These are phyloP conservation scores for Corchorus olitorius DNA, from an alignment of 345 rosid genomes.

Conservation along the genomic window DNA sequence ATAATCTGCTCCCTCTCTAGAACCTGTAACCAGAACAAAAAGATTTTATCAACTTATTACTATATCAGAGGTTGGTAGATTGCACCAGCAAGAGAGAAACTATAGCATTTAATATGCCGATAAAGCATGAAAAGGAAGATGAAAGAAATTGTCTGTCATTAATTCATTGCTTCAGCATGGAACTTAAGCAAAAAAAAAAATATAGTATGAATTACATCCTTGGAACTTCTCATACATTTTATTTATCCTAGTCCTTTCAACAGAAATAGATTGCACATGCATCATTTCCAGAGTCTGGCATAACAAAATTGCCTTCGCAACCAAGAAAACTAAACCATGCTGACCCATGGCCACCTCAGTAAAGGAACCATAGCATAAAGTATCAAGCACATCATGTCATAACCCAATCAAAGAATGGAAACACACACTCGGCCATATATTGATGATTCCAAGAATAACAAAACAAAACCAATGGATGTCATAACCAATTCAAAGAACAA, in stretches of 20 bases:
- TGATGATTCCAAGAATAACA: background rate
- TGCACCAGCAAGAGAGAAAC: background rate
- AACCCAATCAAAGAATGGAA: background rate
- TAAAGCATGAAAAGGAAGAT: background rate
- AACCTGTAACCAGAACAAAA: constrained; percentile 46
- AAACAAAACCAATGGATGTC: background rate
- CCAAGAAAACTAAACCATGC: background rate
- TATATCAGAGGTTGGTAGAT: background rate
- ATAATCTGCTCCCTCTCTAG: constrained; percentile 81
- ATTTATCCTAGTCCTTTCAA: background rate
- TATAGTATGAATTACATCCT: background rate
- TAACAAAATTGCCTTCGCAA: constrained; percentile 1
- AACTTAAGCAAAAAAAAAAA: background rate
- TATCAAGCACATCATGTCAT: background rate
- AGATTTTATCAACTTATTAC: background rate
- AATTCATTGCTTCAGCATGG: background rate
- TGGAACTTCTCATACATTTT: background rate
- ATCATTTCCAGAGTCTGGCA: background rate
- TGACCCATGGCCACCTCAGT: background rate
- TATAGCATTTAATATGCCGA: background rate
- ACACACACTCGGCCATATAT: background rate
- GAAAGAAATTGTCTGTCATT: background rate
- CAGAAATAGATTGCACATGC: background rate
- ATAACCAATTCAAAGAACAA: background rate
- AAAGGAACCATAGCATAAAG: background rate